These are phyloP conservation scores for Penicillium polonicum DNA, from an alignment of 2,329 filamentous ascomycete genomes.

Conservation along the genomic window DNA sequence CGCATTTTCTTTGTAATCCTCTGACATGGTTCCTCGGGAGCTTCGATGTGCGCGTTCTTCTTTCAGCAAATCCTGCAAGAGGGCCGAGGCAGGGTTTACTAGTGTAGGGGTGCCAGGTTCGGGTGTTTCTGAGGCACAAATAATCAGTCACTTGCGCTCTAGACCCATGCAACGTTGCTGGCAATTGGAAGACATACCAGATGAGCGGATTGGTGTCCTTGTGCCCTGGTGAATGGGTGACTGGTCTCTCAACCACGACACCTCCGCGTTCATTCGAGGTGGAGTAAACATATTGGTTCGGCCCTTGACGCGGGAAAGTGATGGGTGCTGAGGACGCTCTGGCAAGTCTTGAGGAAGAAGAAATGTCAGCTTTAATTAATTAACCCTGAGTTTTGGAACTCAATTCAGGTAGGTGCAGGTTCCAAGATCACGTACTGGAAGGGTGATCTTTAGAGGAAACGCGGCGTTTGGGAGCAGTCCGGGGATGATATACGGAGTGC, in stretches of 20 bases:
- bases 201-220: conserved; percentile 25
- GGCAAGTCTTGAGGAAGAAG: conserved; percentile 19
- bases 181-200: conserved; percentile 20
- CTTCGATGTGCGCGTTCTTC: conserved; percentile 42
- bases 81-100: conserved; percentile 41
- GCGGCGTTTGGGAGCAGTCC: conserved; percentile 17
- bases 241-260: conserved; percentile 34
- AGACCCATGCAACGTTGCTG: neutral
- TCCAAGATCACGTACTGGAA: conserved; percentile 23
- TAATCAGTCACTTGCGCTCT: neutral
- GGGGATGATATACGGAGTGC: conserved; percentile 28
- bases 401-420: neutral
- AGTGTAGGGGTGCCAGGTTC: conserved; percentile 32
- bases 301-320: conserved; percentile 35
- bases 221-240: conserved; percentile 26
- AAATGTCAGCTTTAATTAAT: conserved; percentile 16
- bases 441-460: conserved; percentile 21
- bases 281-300: conserved; percentile 33
- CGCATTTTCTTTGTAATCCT: conserved; percentile 24
- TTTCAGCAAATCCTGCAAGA: conserved; percentile 43
- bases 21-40: conserved; percentile 27
- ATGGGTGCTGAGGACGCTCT: conserved; percentile 29
- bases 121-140: conserved; percentile 27
- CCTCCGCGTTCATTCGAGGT: conserved; percentile 26
- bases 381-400: neutral